phyloP scores from a whole-genome alignment of 73 alveolate species.

The Diophrys appendiculata region DNA sequence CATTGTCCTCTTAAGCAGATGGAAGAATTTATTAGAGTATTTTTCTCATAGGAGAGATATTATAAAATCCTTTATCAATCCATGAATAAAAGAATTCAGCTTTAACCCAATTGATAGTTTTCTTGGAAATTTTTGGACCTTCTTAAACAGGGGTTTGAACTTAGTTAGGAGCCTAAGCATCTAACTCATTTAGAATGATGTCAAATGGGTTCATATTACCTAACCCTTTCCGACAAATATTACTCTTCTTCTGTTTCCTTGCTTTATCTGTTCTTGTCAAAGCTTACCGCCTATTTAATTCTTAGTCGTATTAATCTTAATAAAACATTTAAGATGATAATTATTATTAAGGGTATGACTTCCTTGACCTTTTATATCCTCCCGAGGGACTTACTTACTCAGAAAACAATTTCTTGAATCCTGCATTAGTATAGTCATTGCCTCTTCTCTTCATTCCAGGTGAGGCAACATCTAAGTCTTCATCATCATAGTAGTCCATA shows the following conservation, averaged over 20 bases:
- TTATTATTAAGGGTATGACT: not conserved
- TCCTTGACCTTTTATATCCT: not conserved
- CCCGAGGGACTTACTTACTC: conserved; percentile 30
- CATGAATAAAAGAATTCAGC: conserved; percentile 68
- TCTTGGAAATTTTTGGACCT: not conserved
- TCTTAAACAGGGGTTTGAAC: not conserved
- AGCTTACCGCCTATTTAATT: no score
- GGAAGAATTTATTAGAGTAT: conserved; percentile 32
- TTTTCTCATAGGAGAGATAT: no score
- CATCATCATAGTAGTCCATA: not conserved
- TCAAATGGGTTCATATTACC: conserved; percentile 47
- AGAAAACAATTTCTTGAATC: conserved; percentile 23
- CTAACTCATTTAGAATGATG: conserved; percentile 32
- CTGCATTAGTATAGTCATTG: conserved; percentile 10
- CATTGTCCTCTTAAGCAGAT: no score
- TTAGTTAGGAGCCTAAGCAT: conserved; percentile 17
- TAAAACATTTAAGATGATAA: no score
- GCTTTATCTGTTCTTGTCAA: conserved; percentile 24
- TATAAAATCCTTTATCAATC: conserved; percentile 59
- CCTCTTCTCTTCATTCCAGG: not conserved
- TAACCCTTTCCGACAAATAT: conserved; percentile 32
- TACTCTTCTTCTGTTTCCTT: conserved; percentile 13
- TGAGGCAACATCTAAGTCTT: conserved; percentile 2
- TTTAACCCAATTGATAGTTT: conserved; percentile 59
- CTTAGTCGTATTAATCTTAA: no score